Conservation (phyloP, 805 yeast species). For the Sungouiozyma ichnusensis region DNA sequence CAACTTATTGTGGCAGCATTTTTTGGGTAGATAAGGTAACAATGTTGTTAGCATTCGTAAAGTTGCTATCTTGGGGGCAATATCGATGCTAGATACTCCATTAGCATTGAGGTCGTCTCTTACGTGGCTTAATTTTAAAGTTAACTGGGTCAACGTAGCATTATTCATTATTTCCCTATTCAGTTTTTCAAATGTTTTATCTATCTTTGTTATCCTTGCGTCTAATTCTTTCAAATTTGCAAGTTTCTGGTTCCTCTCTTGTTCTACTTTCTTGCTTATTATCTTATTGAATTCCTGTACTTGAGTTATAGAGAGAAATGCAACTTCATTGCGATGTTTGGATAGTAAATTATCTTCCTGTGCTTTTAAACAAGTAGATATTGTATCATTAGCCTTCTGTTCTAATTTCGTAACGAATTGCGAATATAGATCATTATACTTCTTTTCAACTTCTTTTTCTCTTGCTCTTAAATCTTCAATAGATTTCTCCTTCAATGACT, state of each 20-base stretch:
- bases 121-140: constrained; percentile 14
- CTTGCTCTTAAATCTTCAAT: constrained; percentile 25
- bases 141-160: constrained; percentile 26
- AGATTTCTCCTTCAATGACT: constrained; percentile 17
- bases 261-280: constrained; percentile 49
- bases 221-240: constrained; percentile 54
- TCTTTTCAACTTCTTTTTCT: constrained; percentile 47
- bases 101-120: constrained; percentile 15
- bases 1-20: constrained; percentile 10
- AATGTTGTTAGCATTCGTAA: constrained; percentile 18
- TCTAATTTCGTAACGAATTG: constrained; percentile 52
- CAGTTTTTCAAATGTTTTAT: constrained; percentile 31
- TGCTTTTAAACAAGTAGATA: constrained; percentile 56
- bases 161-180: constrained; percentile 31
- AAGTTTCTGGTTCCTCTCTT: constrained; percentile 72
- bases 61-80: constrained; percentile 30
- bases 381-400: constrained; percentile 44
- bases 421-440: constrained; percentile 51
- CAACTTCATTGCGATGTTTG: constrained; percentile 65
- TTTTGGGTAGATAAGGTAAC: constrained; percentile 12
- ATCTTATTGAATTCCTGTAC: constrained; percentile 54
- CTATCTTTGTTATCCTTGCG: constrained; percentile 41
- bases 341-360: constrained; percentile 53
- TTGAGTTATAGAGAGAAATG: constrained; percentile 56
- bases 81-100: constrained; percentile 15